These are phyloP conservation scores for Amphichorda felina DNA, from an alignment of 2,329 filamentous ascomycete species.

Conservation along the genomic window DNA sequence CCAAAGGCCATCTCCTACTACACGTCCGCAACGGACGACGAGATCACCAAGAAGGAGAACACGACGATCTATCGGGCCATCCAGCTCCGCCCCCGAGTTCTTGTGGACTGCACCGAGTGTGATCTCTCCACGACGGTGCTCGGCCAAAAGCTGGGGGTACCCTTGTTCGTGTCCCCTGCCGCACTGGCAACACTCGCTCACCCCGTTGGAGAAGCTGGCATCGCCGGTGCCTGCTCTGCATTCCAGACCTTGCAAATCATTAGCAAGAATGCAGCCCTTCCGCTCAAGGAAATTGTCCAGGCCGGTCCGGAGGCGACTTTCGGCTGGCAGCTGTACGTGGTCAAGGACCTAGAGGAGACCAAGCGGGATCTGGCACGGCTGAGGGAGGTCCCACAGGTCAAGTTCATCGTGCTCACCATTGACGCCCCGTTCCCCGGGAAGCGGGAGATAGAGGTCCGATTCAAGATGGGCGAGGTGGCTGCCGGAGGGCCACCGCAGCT, in stretches of 20 bases:
- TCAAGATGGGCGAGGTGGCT: slow-evolving; percentile 40
- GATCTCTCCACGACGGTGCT: slow-evolving; percentile 57
- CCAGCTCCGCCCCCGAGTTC: slow-evolving; percentile 67
- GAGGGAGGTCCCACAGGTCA: slow-evolving; percentile 55
- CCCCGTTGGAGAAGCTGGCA: slow-evolving; percentile 26
- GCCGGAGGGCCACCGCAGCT: slow-evolving; percentile 35
- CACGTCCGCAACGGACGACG: slow-evolving; percentile 69
- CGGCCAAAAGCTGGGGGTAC: slow-evolving; percentile 34
- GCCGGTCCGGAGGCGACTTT: slow-evolving; percentile 23
- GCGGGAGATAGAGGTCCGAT: slow-evolving; percentile 31
- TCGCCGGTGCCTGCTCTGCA: slow-evolving; percentile 42
- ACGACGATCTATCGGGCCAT: slow-evolving; percentile 63
- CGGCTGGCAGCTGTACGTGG: slow-evolving; percentile 53
- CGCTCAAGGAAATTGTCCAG: slow-evolving; percentile 37
- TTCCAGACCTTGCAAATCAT: slow-evolving; percentile 45
- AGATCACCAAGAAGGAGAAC: slow-evolving; percentile 64
- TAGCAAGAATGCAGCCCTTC: slow-evolving; percentile 54
- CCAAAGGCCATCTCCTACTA: slow-evolving; percentile 49
- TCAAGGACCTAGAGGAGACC: slow-evolving; percentile 37
- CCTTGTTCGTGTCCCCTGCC: slow-evolving; percentile 42
- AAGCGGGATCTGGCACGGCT: slow-evolving; percentile 32
- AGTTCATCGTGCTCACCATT: slow-evolving; percentile 48
- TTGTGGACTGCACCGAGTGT: slow-evolving; percentile 65
- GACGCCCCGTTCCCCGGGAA: slow-evolving; percentile 47
- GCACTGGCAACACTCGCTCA: slow-evolving; percentile 13